Conservation (phyloP, 1,284 basidiomycete species). For the Phellinidium pouzarii region DNA sequence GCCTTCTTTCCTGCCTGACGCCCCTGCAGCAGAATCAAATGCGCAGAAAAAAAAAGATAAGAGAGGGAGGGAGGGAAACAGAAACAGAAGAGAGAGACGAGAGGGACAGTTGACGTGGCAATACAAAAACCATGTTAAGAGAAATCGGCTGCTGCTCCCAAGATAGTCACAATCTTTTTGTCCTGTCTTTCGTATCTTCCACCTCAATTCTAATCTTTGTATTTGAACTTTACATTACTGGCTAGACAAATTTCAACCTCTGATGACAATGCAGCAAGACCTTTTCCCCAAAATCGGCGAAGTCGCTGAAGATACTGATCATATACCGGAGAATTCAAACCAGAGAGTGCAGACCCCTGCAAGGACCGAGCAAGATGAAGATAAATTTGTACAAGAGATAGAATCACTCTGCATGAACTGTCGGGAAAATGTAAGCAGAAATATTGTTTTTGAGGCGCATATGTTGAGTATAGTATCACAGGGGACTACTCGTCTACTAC, state of each 20-base stretch:
- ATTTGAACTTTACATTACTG: no score
- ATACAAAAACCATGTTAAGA: no score
- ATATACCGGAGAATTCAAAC: constrained; percentile 25
- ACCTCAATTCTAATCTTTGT: no score
- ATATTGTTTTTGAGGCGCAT: background rate
- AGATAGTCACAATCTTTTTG: no score
- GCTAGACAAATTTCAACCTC: no score
- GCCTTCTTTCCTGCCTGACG: constrained; percentile 94
- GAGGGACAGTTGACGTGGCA: no score
- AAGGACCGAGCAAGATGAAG: constrained; percentile 38
- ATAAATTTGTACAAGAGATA: constrained; percentile 73
- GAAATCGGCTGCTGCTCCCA: no score
- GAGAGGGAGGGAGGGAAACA: no score
- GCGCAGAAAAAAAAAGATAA: no score
- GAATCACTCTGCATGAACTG: constrained; percentile 96
- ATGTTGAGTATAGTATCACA: constrained; percentile 30
- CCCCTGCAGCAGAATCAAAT: constrained; percentile 90
- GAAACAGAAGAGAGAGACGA: no score
- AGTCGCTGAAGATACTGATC: constrained; percentile 35
- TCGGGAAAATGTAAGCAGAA: constrained; percentile 64
- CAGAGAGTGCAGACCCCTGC: constrained; percentile 19
- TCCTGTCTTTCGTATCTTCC: no score
- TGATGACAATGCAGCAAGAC: constrained; percentile 21
- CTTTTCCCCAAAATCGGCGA: constrained; percentile 45
- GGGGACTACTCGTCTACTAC: constrained; percentile 87